A percentile compares a stretch with the other conserved stretches of the same genome.
phyloP scores from a whole-genome alignment of 345 rosid genomes.

The Aquilaria yunnanensis region DNA sequence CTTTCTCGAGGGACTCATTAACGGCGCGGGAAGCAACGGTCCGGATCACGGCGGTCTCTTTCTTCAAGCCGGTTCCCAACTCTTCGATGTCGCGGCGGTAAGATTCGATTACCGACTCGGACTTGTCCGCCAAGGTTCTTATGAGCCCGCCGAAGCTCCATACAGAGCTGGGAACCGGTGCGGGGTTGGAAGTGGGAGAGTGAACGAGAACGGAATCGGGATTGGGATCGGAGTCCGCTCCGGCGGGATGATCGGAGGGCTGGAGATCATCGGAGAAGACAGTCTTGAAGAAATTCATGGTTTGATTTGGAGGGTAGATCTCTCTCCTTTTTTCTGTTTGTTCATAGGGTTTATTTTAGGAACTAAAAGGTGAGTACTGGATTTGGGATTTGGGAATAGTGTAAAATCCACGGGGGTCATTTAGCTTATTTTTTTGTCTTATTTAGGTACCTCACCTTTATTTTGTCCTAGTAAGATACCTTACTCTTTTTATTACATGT shows the following conservation, averaged over 20 bases:
- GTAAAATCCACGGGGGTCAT: no score
- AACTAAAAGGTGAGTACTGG: no score
- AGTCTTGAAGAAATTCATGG: slow-evolving; percentile 76
- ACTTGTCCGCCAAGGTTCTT: slow-evolving; percentile 40
- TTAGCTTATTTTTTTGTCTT: no score
- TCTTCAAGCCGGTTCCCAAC: slow-evolving; percentile 62
- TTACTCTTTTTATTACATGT: no score
- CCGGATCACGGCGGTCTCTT: slow-evolving; percentile 60
- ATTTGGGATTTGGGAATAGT: no score
- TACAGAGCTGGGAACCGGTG: slow-evolving; percentile 4
- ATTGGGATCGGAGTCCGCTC: slow-evolving; percentile 10
- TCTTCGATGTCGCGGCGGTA: slow-evolving; percentile 74
- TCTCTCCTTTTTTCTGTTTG: no score
- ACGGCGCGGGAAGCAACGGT: slow-evolving; percentile 74
- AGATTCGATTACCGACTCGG: slow-evolving; percentile 61
- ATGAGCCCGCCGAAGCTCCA: slow-evolving; percentile 64
- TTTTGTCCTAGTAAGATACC: no score
- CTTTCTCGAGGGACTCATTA: slow-evolving; percentile 60
- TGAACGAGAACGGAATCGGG: not conserved
- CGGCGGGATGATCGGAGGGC: slow-evolving; percentile 23
- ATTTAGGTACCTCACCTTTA: no score
- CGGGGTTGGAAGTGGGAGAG: slow-evolving; percentile 4
- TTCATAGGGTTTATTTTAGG: no score
- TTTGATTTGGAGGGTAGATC: not conserved
- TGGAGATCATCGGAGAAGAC: slow-evolving; percentile 42